Conservation (phyloP, 23 red algal species). For the Pyropia haitanensis region DNA sequence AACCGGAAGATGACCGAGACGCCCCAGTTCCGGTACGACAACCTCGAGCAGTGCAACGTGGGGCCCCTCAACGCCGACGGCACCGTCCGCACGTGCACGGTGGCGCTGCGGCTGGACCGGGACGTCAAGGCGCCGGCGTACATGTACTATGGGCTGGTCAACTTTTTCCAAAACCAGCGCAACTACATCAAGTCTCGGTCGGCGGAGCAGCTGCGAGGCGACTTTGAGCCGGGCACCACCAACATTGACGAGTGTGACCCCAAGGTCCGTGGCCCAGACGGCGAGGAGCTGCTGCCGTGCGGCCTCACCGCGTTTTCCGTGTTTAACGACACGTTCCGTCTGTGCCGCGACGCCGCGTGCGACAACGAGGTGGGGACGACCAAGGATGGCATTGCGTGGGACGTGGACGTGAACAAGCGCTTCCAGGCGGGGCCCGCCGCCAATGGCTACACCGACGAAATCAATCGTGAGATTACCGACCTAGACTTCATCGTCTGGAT, state of each 20-base stretch:
- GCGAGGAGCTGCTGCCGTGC: constrained; percentile 27
- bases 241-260: constrained; percentile 32
- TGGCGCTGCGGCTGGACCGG: constrained; percentile 13
- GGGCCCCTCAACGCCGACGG: not conserved
- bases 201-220: constrained; percentile 34
- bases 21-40: constrained; percentile 52
- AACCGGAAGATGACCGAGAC: constrained; percentile 17
- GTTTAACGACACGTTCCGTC: constrained; percentile 57
- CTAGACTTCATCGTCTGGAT: constrained; percentile 80
- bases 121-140: constrained; percentile 33
- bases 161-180: constrained; percentile 74
- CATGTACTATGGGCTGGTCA: constrained; percentile 71
- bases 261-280: not conserved
- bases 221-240: constrained; percentile 2
- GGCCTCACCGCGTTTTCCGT: constrained; percentile 51
- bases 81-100: constrained; percentile 11
- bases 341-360: constrained; percentile 28
- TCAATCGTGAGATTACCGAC: constrained; percentile 14
- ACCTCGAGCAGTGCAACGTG: constrained; percentile 25
- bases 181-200: constrained; percentile 41
- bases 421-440: constrained; percentile 16
- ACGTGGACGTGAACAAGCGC: constrained; percentile 25
- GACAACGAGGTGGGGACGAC: constrained; percentile 4
- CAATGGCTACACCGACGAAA: not conserved
- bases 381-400: constrained; percentile 49